These are phyloP conservation scores for Hsuehochloa calcarea DNA, from an alignment of 176 grass and related monocot species.

Conservation along the genomic window DNA sequence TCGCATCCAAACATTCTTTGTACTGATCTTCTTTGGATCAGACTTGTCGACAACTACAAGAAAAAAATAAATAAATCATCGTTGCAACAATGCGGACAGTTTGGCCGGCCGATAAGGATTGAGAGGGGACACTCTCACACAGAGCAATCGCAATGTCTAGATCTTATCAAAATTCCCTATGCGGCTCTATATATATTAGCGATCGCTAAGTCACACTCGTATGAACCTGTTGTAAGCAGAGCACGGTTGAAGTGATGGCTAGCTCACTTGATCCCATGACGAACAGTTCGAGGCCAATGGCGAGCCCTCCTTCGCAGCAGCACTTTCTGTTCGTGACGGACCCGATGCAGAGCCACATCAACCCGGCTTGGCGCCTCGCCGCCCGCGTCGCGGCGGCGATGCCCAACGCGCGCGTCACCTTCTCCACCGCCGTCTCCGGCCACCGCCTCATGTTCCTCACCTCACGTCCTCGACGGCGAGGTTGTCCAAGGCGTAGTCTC, in stretches of 20 bases:
- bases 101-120: neutral
- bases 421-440: slow-evolving; percentile 27
- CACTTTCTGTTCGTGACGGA: slow-evolving; percentile 24
- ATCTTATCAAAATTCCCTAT: neutral
- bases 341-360: slow-evolving; percentile 31
- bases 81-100: neutral
- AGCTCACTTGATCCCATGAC: neutral
- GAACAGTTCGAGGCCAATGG: neutral
- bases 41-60: neutral
- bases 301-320: neutral
- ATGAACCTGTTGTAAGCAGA: neutral
- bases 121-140: neutral
- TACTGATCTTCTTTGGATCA: neutral
- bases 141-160: neutral
- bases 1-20: neutral
- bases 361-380: slow-evolving; percentile 15
- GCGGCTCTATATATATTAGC: neutral
- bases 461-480: neutral
- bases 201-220: neutral
- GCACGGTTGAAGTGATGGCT: neutral
- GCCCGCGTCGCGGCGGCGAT: neutral
- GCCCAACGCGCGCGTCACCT: slow-evolving; percentile 28
- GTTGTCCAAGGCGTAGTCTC: slow-evolving; percentile 6
- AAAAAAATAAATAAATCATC: neutral
- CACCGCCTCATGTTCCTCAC: slow-evolving; percentile 41